These are phyloP conservation scores for Domatiomyces globalis DNA, from an alignment of 2,329 filamentous ascomycete genomes.

Conservation along the genomic window DNA sequence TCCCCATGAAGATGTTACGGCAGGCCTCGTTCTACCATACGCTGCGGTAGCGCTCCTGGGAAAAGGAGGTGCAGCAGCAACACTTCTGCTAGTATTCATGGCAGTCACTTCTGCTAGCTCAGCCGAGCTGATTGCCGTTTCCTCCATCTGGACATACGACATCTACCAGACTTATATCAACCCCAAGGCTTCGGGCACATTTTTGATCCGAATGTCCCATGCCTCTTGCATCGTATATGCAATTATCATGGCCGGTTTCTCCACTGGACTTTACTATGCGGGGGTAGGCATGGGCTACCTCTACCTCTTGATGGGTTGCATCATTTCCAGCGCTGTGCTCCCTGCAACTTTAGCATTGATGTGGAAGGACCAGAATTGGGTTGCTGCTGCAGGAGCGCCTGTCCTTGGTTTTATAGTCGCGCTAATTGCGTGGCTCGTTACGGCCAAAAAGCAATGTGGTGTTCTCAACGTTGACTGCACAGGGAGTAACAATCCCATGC, in stretches of 20 bases:
- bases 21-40: slow-evolving; percentile 72
- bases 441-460: slow-evolving; percentile 55
- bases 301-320: slow-evolving; percentile 81
- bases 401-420: slow-evolving; percentile 55
- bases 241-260: slow-evolving; percentile 62
- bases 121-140: slow-evolving; percentile 73
- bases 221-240: slow-evolving; percentile 59
- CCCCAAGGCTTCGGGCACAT: slow-evolving; percentile 57
- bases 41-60: slow-evolving; percentile 73
- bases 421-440: slow-evolving; percentile 65
- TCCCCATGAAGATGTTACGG: slow-evolving; percentile 57
- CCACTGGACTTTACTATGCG: slow-evolving; percentile 58
- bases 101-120: slow-evolving; percentile 76
- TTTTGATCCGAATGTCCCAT: slow-evolving; percentile 69
- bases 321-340: slow-evolving; percentile 73
- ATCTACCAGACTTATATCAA: slow-evolving; percentile 80
- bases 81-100: slow-evolving; percentile 74
- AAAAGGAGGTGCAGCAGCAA: slow-evolving; percentile 63
- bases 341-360: slow-evolving; percentile 67
- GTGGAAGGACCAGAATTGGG: slow-evolving; percentile 67
- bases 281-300: slow-evolving; percentile 79
- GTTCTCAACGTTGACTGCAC: slow-evolving; percentile 57
- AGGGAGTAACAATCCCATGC: slow-evolving; percentile 47
- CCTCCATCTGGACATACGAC: slow-evolving; percentile 78
- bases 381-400: slow-evolving; percentile 56